Base-by-base conservation (phyloP, 1,284 basidiomycete genomes). In the Kalmanozyma brasiliensis region DNA sequence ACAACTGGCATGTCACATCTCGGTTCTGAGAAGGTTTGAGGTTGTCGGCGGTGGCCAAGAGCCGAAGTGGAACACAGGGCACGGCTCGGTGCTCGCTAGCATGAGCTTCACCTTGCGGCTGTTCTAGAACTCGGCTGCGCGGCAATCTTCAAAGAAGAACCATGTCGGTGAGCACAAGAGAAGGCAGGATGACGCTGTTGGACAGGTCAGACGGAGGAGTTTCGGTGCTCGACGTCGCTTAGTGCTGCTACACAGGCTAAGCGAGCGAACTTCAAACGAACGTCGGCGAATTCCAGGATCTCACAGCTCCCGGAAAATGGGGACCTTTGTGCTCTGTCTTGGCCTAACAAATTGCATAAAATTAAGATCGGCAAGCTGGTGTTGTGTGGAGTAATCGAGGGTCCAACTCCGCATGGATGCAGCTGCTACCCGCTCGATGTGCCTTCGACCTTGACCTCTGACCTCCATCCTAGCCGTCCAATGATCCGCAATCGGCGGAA, bases 321-420 rank as follows among this genome's bases (percentile, higher is more conserved):
- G 6, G 29, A 17, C 17, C 34, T 35, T 35, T 8, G 10, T 19
- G 36, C 9, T 17, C 20, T 17, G 34, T 17, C 10, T n/a, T n/a
- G n/a, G n/a, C 17, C 42, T 44, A 44, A 44, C 43, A 44, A 11
- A 10, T 8, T 22, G n/a, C 13, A 14, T 14, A 14, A 16, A 13
- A 32, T 44, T 11, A 24, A 30, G 4, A 29, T 19, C 26, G 26
- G 26, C 26, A 29, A 29, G 26, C 14, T 44, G 29, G 29, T 22
- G 19, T 23, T 19, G 49, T 52, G 51, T 52, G 51, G 42, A 48
- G 52, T 41, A 32, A 43, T 34, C 36, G 36, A 61, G 58, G 58
- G 58, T 53, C 58, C 58, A 61, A 40, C 29, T 11, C 43, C 35
- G 56, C 56, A 51, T 48, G 48, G 43, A 49, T 57, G 53, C 53